Base-by-base conservation (phyloP, 2,329 filamentous ascomycete species). In the Pezicula radicicola region DNA sequence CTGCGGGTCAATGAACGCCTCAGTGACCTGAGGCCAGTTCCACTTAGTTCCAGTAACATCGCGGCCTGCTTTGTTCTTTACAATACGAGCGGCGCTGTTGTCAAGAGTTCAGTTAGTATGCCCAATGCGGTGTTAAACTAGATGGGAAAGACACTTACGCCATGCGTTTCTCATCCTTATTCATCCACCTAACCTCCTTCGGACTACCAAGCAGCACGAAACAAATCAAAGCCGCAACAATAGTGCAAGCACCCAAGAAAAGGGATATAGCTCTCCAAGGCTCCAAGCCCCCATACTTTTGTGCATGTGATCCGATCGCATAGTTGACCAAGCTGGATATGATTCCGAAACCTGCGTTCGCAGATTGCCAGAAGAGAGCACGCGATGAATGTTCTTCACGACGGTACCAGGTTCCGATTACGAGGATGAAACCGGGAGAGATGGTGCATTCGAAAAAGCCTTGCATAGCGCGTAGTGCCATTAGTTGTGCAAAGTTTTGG, bases 111-210 rank as follows among this genome's bases (percentile, higher is more conserved):
- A 18, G 37, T 18, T 4, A 40, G 7, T 10, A 10, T 33, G 12
- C 30, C 3, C 30, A 40, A 16, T 40, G 15, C 6, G 2, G 2
- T 40, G 8, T 21, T 16, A 18, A 21, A 45, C 1, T 27, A 10
- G n/a, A 45, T 15, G 21, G n/a, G 16, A 12, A 7, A 49, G 16
- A 12, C 8, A 49, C 56, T 33, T 48, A 55, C 54, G 55, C 59
- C 53, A 60, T 61, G 8, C 57, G 53, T 43, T 61, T 60, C 52
- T 59, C 55, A 5, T 50, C 53, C 37, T 50, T 36, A 45, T 30
- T 55, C 51, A 58, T 41, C 60, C 59, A 64, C 25, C 50, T 48
- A n/a, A 63, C 60, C 49, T 64, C 61, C 43, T 55, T 59, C 10
- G 60, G 60, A 33, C 54, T 64, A 4, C 59, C 61, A 4, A 63